Conservation (phyloP, 2,329 filamentous ascomycete species). For the Graphiopsis chlorocephala region DNA sequence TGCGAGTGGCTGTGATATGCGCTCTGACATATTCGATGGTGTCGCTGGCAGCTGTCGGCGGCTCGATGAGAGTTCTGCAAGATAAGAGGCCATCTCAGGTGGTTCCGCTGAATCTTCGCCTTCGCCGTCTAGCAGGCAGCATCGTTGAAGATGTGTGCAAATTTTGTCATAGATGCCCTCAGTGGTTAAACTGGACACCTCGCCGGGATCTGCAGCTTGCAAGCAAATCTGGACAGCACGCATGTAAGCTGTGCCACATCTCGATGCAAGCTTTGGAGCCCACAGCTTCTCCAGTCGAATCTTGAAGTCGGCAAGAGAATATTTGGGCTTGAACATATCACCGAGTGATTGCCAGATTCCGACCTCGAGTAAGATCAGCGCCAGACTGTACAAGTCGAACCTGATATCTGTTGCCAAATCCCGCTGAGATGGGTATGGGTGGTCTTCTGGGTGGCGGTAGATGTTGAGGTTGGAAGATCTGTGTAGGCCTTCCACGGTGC, state of each 20-base stretch:
- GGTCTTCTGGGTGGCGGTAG: conserved; percentile 63
- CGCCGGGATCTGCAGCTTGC: conserved; percentile 58
- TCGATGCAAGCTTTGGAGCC: conserved; percentile 61
- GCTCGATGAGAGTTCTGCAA: conserved; percentile 10
- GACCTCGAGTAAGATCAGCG: conserved; percentile 70
- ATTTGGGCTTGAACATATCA: conserved; percentile 57
- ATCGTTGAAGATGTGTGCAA: conserved; percentile 33
- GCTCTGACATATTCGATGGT: not conserved
- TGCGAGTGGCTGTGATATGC: not conserved
- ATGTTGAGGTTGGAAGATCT: conserved; percentile 51
- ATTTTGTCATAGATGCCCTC: conserved; percentile 32
- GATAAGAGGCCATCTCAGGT: conserved; percentile 25
- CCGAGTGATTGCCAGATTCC: conserved; percentile 71
- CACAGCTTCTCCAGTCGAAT: conserved; percentile 62
- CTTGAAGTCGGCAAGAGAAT: conserved; percentile 61
- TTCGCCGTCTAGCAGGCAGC: conserved; percentile 36
- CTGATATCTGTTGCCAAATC: conserved; percentile 48
- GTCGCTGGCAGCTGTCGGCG: not conserved
- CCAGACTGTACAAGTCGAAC: conserved; percentile 69
- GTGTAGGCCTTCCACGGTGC: conserved; percentile 45
- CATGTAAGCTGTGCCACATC: conserved; percentile 72
- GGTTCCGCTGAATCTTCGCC: conserved; percentile 22
- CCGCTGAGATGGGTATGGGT: conserved; percentile 35
- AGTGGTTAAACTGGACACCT: conserved; percentile 23
- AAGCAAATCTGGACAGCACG: conserved; percentile 71